Evolutionary conservation across 176 grass and related monocot genomes (phyloP).

Genomic region (Oryza punctata): DNA sequence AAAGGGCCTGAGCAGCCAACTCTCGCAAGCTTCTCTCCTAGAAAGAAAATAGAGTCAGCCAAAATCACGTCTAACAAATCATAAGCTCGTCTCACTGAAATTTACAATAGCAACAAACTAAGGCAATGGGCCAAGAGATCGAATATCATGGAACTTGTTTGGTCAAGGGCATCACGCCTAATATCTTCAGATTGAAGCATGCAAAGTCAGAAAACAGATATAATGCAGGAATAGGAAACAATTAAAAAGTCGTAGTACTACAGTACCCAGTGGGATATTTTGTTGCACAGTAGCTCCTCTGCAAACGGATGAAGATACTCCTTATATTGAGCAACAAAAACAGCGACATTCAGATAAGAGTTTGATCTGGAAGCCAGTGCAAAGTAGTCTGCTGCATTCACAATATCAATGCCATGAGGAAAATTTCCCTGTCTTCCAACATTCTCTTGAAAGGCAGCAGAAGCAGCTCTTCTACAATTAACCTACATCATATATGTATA

Average conservation of each 20-base stretch:
- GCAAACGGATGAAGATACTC: conserved; percentile 90
- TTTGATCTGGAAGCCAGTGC: conserved; percentile 84
- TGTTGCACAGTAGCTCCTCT: conserved; percentile 78
- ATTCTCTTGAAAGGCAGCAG: conserved; percentile 99
- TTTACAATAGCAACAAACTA: conserved; percentile 16
- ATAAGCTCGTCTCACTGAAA: not conserved
- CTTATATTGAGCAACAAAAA: conserved; percentile 76
- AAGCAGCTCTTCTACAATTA: conserved; percentile 98
- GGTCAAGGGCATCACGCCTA: not conserved
- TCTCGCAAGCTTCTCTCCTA: conserved; percentile 89
- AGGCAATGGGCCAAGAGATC: conserved; percentile 4
- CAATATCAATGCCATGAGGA: conserved; percentile 90
- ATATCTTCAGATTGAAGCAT: conserved; percentile 15
- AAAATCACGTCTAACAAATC: conserved; percentile 39
- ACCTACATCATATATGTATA: conserved; percentile 64
- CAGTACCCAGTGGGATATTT: conserved; percentile 94
- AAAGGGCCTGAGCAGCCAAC: conserved; percentile 77
- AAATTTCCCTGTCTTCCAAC: conserved; percentile 94
- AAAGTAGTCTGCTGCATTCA: conserved; percentile 93
- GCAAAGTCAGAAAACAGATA: conserved; percentile 27
- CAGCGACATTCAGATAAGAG: conserved; percentile 85
- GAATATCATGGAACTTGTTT: conserved; percentile 1
- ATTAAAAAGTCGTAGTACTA: conserved; percentile 16
- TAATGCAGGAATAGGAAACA: not conserved
- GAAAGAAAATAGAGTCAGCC: conserved; percentile 41